phyloP scores from a whole-genome alignment of 169 alveolate species.

The Cryptosporidium tyzzeri region DNA sequence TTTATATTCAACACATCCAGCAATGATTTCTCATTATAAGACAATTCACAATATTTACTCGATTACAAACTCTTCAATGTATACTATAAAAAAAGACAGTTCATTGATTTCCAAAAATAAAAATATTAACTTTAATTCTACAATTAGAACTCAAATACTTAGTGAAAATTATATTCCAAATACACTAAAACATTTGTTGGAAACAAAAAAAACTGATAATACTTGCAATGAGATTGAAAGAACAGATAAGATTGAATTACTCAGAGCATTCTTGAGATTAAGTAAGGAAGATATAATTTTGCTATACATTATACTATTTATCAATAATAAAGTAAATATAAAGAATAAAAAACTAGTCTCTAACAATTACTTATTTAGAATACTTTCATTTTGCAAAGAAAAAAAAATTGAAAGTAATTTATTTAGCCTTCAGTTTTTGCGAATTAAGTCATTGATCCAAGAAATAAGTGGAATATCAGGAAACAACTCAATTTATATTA shows the following conservation, averaged over 20 bases:
- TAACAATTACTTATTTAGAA: slow-evolving; percentile 10
- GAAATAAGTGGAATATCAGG: slow-evolving; percentile 4
- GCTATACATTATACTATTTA: slow-evolving; percentile 12
- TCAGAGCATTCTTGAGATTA: slow-evolving; percentile 42
- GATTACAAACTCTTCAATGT: slow-evolving; percentile 60
- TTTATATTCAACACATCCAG: slow-evolving; percentile 73
- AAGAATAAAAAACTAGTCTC: background rate
- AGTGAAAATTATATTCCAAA: slow-evolving; percentile 45
- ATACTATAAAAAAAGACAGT: slow-evolving; percentile 10
- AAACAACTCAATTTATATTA: background rate
- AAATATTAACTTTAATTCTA: slow-evolving; percentile 23
- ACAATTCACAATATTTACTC: slow-evolving; percentile 41
- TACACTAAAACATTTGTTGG: slow-evolving; percentile 40
- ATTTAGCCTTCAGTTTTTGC: slow-evolving; percentile 42
- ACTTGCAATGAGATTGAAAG: background rate
- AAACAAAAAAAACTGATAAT: background rate
- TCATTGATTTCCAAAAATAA: background rate
- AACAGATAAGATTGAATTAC: slow-evolving; percentile 36
- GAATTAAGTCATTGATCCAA: slow-evolving; percentile 28
- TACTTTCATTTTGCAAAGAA: slow-evolving; percentile 32
- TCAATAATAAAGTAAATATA: slow-evolving; percentile 1
- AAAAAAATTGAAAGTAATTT: slow-evolving; percentile 2
- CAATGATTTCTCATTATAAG: slow-evolving; percentile 60
- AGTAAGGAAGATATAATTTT: slow-evolving; percentile 51
- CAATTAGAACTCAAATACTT: slow-evolving; percentile 28